Conservation (phyloP, 257 asterid genomes). For the Fraxinus anomala region DNA sequence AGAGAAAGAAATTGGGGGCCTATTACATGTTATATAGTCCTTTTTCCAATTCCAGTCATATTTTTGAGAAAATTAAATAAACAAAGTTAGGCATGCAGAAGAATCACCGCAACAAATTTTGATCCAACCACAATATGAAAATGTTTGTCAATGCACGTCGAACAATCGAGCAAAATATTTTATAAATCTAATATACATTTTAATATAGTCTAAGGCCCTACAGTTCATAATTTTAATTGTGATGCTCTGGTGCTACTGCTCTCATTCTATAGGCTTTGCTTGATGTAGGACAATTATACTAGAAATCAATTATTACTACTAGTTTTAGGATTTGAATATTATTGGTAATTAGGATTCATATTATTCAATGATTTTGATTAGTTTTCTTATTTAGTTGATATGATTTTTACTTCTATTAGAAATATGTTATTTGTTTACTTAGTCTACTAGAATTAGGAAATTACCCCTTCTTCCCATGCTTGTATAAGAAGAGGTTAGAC, state of each 20-base stretch:
- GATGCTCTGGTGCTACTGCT: neutral
- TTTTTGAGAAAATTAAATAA: neutral
- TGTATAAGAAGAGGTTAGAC: no score
- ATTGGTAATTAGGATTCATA: no score
- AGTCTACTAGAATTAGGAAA: no score
- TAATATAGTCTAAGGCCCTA: neutral
- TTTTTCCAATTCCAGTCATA: neutral
- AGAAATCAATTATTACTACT: no score
- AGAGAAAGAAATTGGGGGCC: neutral
- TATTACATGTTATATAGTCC: neutral
- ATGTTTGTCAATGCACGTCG: neutral
- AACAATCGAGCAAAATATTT: neutral
- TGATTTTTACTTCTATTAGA: no score
- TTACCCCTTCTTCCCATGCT: no score
- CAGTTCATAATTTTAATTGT: neutral
- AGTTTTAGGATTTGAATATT: no score
- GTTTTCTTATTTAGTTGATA: no score
- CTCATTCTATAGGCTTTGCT: neutral
- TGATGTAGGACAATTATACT: no score
- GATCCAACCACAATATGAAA: neutral
- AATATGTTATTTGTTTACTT: no score
- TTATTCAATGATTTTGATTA: no score
- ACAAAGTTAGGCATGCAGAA: neutral
- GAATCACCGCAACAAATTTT: neutral
- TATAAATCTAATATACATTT: neutral